Evolutionary conservation across 495 filamentous ascomycete species (phyloP).

Genomic region (Penicillium bialowiezense): DNA sequence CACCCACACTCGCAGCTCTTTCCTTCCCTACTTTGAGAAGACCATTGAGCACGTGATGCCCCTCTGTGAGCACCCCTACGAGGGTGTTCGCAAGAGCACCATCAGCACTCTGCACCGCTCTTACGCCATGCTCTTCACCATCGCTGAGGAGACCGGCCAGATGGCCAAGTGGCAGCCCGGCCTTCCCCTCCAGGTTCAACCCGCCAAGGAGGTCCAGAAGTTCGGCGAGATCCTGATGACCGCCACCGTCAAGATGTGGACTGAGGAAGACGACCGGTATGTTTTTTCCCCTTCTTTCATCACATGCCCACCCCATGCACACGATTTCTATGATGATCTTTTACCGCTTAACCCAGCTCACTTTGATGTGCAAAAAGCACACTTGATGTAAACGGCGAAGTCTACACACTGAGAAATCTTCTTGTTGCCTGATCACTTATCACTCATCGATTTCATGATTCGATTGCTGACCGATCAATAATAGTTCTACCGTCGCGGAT

Average conservation of each 20-base stretch:
- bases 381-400: slow-evolving; percentile 88
- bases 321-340: slow-evolving; percentile 70
- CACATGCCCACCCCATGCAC: slow-evolving; percentile 1
- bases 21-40: slow-evolving; percentile 86
- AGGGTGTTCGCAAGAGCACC: slow-evolving; percentile 88
- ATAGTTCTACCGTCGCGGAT: slow-evolving; percentile 83
- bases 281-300: slow-evolving; percentile 35
- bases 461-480: slow-evolving; percentile 37
- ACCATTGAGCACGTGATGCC: slow-evolving; percentile 77
- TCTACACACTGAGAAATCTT: slow-evolving; percentile 41
- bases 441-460: neutral
- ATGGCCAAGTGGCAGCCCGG: slow-evolving; percentile 86
- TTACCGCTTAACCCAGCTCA: slow-evolving; percentile 98
- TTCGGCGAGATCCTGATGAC: slow-evolving; percentile 84
- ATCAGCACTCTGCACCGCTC: slow-evolving; percentile 89
- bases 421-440: slow-evolving; percentile 14
- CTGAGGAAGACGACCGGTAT: slow-evolving; percentile 89
- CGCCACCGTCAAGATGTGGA: slow-evolving; percentile 80
- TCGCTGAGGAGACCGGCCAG: slow-evolving; percentile 75
- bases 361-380: slow-evolving; percentile 81
- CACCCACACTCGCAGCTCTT: slow-evolving; percentile 72
- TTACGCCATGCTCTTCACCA: slow-evolving; percentile 86
- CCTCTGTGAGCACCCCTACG: slow-evolving; percentile 83
- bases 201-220: slow-evolving; percentile 72
- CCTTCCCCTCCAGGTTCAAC: slow-evolving; percentile 75